These are phyloP conservation scores for Dianthus caryophyllus DNA, from an alignment of 148 eudicot species.

Conservation along the genomic window DNA sequence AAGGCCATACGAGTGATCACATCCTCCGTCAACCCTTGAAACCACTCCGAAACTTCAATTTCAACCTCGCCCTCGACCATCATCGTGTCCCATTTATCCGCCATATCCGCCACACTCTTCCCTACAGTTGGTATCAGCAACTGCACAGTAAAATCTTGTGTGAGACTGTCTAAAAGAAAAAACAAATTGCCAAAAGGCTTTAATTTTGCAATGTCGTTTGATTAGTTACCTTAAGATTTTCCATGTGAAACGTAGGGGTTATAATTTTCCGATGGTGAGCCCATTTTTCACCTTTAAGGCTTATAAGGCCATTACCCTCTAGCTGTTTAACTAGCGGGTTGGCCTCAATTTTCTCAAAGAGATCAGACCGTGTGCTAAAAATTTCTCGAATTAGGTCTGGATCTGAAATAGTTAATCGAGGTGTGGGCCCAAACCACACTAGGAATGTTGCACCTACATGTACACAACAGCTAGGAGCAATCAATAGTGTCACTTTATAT, in stretches of 20 bases:
- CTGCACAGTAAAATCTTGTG: conserved; percentile 25
- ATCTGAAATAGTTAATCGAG: conserved; percentile 69
- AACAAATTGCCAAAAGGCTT: too few relatives aligned
- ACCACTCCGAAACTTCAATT: conserved; percentile 82
- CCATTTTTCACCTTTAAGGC: conserved; percentile 97
- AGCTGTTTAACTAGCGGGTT: conserved; percentile 69
- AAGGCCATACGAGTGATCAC: conserved; percentile 65
- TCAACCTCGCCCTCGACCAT: conserved; percentile 45
- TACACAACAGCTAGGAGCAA: background rate
- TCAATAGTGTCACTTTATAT: background rate
- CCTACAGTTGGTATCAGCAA: conserved; percentile 66
- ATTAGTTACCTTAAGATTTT: conserved; percentile 74
- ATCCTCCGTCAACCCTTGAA: conserved; percentile 65
- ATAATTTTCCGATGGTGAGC: conserved; percentile 94
- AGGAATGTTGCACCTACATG: conserved; percentile 72
- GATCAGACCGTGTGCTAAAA: conserved; percentile 65
- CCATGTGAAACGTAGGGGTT: conserved; percentile 86
- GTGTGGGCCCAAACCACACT: conserved; percentile 90
- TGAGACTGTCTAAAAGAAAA: background rate
- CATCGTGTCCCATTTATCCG: conserved; percentile 46
- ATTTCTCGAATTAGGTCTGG: conserved; percentile 82
- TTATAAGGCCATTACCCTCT: conserved; percentile 82
- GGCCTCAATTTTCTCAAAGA: conserved; percentile 80
- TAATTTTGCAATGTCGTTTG: too few relatives aligned
- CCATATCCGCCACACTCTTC: conserved; percentile 52